Evolutionary conservation across 176 grass and related monocot species (phyloP), one percentile per base, ranked within the genome.

Genomic region (Neostapfia colusana): DNA sequence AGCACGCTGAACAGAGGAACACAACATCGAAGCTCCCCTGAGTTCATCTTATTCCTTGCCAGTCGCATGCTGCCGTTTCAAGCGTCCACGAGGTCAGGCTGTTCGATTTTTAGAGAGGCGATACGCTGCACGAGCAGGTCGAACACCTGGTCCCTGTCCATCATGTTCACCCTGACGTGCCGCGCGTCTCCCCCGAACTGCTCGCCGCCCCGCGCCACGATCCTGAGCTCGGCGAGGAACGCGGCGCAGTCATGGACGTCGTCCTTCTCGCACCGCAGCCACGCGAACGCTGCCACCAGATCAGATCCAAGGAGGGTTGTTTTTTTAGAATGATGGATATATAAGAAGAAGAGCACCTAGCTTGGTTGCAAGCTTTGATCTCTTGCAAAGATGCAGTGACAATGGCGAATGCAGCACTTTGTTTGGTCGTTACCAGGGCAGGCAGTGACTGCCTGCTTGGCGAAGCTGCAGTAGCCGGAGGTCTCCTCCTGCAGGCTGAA

Each of bases 131-230:
- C 24, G 44, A 93, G 85, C n/a, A 90, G 46, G 14, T 50, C 2
- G 75, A 93, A 88, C 2, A 82, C 86, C 45, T 80, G 70, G 42
- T 93, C 85, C 2, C 69, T 84, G 72, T 90, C 91, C 49, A 93
- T 15, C 91, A 93, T 93, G 35, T 88, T 93, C 41, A 93, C 20
- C 54, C 91, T 84, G 7, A 79, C 85, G 24, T 82, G 73, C 28
- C 45, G 82, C 1, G 8, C 14, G 7, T 70, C 87, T 1, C n/a
- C 81, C 8, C 91, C 91, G 16, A 87, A 90, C 21, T 58, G 55
- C 23, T 86, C 0, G 27, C 91, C 91, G 16, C 87, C 44, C 7
- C 91, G 69, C 5, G 71, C 82, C 5, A 93, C 35, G 38, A 93
- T 85, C 70, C 77, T 87, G 24, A 85, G 28, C 17, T 39, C 73